phyloP scores from a whole-genome alignment of 1,284 basidiomycete species.

The Trichosporon sp. region DNA sequence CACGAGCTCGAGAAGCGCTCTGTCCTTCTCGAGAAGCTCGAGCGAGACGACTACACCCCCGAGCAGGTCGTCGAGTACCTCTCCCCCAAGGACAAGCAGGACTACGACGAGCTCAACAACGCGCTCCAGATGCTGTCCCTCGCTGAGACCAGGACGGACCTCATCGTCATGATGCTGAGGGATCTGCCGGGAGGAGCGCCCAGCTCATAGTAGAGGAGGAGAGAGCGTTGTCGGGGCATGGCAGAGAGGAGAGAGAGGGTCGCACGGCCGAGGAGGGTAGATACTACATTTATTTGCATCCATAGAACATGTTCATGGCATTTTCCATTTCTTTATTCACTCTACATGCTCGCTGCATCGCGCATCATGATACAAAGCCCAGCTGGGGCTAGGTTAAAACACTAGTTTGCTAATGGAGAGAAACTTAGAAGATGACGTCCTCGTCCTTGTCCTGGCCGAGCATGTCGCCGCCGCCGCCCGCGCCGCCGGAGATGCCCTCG shows the following conservation, averaged over 20 bases:
- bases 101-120: constrained; percentile 46
- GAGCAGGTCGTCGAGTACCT: constrained; percentile 50
- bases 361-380: constrained; percentile 3
- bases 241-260: not conserved
- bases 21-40: constrained; percentile 69
- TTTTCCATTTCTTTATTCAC: not conserved
- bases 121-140: constrained; percentile 67
- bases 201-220: not conserved
- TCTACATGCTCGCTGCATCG: constrained; percentile 5
- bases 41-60: constrained; percentile 66
- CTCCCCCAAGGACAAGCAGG: constrained; percentile 43
- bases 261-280: not conserved
- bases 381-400: not conserved
- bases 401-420: not conserved
- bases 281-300: not conserved
- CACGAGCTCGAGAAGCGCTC: constrained; percentile 64
- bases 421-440: constrained; percentile 84
- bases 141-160: constrained; percentile 73
- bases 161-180: constrained; percentile 75
- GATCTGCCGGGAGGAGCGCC: constrained; percentile 57
- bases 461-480: constrained; percentile 56
- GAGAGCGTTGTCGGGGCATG: not conserved
- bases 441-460: constrained; percentile 73
- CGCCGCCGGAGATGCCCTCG: constrained; percentile 47
- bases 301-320: constrained; percentile 6